Conservation (phyloP, 306 rosid species). For the Vigna radiata region DNA sequence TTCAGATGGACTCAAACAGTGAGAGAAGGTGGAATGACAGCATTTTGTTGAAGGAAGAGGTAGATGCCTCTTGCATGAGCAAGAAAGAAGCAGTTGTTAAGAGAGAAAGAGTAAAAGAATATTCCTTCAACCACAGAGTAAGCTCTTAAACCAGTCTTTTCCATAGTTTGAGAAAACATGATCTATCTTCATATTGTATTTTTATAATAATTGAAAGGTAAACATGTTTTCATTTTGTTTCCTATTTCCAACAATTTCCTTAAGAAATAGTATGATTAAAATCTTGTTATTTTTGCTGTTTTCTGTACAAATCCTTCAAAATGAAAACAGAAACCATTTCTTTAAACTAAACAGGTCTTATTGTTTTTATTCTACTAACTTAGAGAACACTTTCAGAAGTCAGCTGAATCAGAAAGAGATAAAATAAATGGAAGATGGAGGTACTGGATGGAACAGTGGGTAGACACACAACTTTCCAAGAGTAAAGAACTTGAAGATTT, state of each 20-base stretch:
- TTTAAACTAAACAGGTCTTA: background rate
- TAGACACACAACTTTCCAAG: conserved; percentile 80
- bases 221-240: background rate
- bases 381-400: conserved; percentile 55
- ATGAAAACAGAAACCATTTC: background rate
- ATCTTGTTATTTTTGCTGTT: background rate
- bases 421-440: conserved; percentile 83
- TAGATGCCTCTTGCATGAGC: conserved; percentile 56
- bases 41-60: conserved; percentile 68
- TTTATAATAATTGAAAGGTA: background rate
- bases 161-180: background rate
- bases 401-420: conserved; percentile 83
- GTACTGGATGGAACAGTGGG: conserved; percentile 93
- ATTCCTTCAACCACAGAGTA: conserved; percentile 73
- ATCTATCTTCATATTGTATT: background rate
- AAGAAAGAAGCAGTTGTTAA: conserved; percentile 69
- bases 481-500: conserved; percentile 93
- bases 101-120: conserved; percentile 71
- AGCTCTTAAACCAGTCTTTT: conserved; percentile 31
- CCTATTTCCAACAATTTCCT: background rate
- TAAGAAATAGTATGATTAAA: background rate
- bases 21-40: conserved; percentile 78
- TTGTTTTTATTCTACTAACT: conserved; percentile 33
- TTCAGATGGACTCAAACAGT: conserved; percentile 74
- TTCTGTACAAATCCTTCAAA: background rate